These are phyloP conservation scores for Corchorus olitorius DNA, from an alignment of 345 rosid species.

Conservation along the genomic window DNA sequence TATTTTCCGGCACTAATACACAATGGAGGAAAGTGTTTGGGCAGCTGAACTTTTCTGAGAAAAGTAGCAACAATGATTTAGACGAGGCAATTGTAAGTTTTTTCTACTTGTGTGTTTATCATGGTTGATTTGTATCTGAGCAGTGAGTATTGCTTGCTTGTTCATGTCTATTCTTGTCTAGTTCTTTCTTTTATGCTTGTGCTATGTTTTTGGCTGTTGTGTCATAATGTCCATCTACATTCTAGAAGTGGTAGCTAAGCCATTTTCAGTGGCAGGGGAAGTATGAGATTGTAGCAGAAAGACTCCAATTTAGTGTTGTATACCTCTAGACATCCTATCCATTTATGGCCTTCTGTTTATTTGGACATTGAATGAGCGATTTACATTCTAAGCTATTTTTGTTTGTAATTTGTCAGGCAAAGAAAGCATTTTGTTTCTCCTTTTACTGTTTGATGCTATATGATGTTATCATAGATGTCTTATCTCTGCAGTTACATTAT, in stretches of 20 bases:
- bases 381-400: background rate
- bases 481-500: background rate
- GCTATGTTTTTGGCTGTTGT: constrained; percentile 7
- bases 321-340: background rate
- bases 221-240: background rate
- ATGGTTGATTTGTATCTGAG: background rate
- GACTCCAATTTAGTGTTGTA: background rate
- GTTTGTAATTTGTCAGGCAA: background rate
- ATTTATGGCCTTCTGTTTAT: background rate
- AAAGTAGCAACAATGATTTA: constrained; percentile 36
- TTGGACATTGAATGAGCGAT: background rate
- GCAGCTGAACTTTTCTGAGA: constrained; percentile 37
- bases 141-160: background rate
- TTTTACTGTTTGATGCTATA: background rate
- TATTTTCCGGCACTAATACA: constrained; percentile 62
- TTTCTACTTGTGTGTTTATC: constrained; percentile 9
- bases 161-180: background rate
- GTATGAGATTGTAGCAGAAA: background rate
- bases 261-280: background rate
- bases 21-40: constrained; percentile 67
- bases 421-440: constrained; percentile 12
- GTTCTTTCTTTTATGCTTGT: background rate
- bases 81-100: constrained; percentile 56
- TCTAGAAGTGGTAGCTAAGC: background rate
- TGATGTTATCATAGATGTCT: background rate